phyloP scores from a whole-genome alignment of 768 basidiomycete species.

The Fibroporia radiculosa region DNA sequence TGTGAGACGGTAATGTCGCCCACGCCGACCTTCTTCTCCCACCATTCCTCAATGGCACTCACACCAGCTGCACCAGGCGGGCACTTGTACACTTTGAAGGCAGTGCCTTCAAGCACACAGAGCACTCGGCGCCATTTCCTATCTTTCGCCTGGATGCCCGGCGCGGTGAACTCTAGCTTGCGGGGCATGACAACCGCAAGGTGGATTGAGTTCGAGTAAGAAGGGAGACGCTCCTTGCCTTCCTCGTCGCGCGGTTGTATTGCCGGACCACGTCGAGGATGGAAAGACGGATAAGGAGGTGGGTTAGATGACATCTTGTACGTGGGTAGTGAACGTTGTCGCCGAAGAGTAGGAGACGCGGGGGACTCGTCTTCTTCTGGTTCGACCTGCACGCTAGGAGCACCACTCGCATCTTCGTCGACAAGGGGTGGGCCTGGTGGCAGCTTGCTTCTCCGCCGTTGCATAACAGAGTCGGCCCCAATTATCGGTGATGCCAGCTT shows the following conservation, averaged over 20 bases:
- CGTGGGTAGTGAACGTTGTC: conserved; percentile 66
- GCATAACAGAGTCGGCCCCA: not conserved
- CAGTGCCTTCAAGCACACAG: conserved; percentile 90
- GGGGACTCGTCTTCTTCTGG: conserved; percentile 10
- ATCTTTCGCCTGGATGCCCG: conserved; percentile 83
- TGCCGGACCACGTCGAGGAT: conserved; percentile 16
- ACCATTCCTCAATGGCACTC: conserved; percentile 62
- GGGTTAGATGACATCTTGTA: conserved; percentile 51
- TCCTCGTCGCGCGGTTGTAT: conserved; percentile 69
- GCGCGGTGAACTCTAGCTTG: conserved; percentile 87
- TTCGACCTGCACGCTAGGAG: not conserved
- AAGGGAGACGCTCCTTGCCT: conserved; percentile 71
- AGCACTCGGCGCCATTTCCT: conserved; percentile 87
- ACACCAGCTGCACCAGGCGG: conserved; percentile 35
- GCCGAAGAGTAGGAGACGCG: conserved; percentile 35
- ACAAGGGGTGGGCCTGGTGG: conserved; percentile 5
- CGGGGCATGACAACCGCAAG: conserved; percentile 76
- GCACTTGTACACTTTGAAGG: conserved; percentile 67
- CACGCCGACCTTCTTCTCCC: conserved; percentile 72
- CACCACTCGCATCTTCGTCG: conserved; percentile 2
- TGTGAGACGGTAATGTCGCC: conserved; percentile 39
- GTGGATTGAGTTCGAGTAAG: conserved; percentile 76
- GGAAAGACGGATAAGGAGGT: conserved; percentile 59
- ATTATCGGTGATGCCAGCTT: conserved; percentile 8
- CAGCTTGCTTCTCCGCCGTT: conserved; percentile 6